These are phyloP conservation scores for Colletotrichum spaethianum DNA, from an alignment of 2,329 filamentous ascomycete genomes.

Conservation along the genomic window DNA sequence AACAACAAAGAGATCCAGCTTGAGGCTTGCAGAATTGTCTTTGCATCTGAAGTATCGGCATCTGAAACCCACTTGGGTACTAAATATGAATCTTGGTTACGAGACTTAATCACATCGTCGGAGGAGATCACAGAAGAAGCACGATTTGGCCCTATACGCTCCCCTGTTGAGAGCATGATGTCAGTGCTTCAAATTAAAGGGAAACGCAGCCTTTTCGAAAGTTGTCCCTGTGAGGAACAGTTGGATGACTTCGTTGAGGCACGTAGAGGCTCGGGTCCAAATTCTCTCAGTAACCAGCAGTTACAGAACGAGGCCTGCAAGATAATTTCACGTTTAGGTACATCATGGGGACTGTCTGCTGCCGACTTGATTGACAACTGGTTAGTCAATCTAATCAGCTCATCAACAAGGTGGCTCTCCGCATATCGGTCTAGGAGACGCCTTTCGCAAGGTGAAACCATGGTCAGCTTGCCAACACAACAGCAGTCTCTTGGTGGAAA, in stretches of 20 bases:
- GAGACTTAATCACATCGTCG: constrained; percentile 44
- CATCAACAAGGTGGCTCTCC: constrained; percentile 28
- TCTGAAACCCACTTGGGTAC: not conserved
- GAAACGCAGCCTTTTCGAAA: constrained; percentile 46
- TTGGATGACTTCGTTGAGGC: constrained; percentile 25
- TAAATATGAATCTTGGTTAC: constrained; percentile 43
- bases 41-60: constrained; percentile 45
- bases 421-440: constrained; percentile 14
- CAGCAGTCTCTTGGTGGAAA: not conserved
- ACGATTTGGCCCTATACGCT: constrained; percentile 45
- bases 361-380: constrained; percentile 36
- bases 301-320: constrained; percentile 43
- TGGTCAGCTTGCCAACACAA: not conserved
- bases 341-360: constrained; percentile 27
- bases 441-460: not conserved
- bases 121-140: constrained; percentile 41
- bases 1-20: constrained; percentile 44
- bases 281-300: constrained; percentile 32
- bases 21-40: constrained; percentile 47
- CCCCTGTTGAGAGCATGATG: constrained; percentile 44
- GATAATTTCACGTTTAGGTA: constrained; percentile 34
- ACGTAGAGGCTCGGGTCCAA: not conserved
- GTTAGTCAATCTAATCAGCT: constrained; percentile 30
- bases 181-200: constrained; percentile 47
- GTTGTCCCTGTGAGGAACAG: constrained; percentile 45